phyloP scores from a whole-genome alignment of 306 rosid genomes.

The Prunus mongolica region DNA sequence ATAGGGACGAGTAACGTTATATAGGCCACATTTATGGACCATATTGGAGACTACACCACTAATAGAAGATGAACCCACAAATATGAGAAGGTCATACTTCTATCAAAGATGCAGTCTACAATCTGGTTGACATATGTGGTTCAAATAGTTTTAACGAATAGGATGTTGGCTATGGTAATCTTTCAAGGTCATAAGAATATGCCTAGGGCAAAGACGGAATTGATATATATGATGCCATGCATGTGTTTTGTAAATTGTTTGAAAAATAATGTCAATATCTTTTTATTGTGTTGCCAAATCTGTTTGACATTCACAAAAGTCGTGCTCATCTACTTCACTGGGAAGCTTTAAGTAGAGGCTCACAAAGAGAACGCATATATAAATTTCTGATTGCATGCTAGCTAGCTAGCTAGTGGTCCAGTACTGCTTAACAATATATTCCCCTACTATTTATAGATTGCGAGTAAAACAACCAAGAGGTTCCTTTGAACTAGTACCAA shows the following conservation, averaged over 20 bases:
- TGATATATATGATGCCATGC: constrained; percentile 3
- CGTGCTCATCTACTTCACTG: background rate
- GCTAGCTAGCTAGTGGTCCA: too few relatives aligned
- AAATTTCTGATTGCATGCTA: too few relatives aligned
- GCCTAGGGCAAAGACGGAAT: constrained; percentile 6
- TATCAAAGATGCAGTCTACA: background rate
- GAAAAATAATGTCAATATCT: constrained; percentile 32
- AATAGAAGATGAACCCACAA: constrained; percentile 3
- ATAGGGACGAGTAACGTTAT: background rate
- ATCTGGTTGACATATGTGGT: background rate
- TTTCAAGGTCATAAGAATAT: constrained; percentile 40
- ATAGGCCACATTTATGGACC: background rate
- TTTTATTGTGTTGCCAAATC: background rate
- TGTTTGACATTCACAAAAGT: background rate
- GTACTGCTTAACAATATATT: too few relatives aligned
- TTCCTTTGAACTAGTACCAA: too few relatives aligned
- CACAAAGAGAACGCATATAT: too few relatives aligned
- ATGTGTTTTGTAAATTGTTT: constrained; percentile 56
- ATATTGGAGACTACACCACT: background rate
- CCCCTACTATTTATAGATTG: too few relatives aligned
- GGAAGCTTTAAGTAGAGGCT: background rate
- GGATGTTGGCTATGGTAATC: constrained; percentile 13
- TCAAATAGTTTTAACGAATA: background rate
- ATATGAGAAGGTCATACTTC: background rate
- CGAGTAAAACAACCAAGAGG: too few relatives aligned